These are phyloP conservation scores for Monosporascus sp. DNA, from an alignment of 2,329 filamentous ascomycete species.

Conservation along the genomic window DNA sequence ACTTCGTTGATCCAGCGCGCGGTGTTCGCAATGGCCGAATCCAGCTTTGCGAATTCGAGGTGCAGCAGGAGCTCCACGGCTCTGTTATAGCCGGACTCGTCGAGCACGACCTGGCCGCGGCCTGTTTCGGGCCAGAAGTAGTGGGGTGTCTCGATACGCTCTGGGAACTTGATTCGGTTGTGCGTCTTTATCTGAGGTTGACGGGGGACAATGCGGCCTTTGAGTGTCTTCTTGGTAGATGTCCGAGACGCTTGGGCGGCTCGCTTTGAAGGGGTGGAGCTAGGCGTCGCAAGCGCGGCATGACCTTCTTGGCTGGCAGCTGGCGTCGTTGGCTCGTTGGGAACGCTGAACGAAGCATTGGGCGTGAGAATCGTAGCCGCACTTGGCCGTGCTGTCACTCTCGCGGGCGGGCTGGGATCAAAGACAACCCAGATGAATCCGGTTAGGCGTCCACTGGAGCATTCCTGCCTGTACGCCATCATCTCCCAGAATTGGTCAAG, in stretches of 20 bases:
- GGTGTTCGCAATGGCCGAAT: slow-evolving; percentile 60
- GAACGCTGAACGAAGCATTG: slow-evolving; percentile 21
- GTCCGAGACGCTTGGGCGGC: slow-evolving; percentile 12
- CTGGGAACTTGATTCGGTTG: slow-evolving; percentile 42
- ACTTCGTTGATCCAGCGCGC: slow-evolving; percentile 66
- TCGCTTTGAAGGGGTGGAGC: slow-evolving; percentile 26
- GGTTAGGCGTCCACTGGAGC: slow-evolving; percentile 83
- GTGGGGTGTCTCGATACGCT: slow-evolving; percentile 52
- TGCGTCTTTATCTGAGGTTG: slow-evolving; percentile 60
- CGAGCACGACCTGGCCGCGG: slow-evolving; percentile 58
- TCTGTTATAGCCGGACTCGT: slow-evolving; percentile 60
- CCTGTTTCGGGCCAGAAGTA: slow-evolving; percentile 61
- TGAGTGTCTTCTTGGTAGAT: slow-evolving; percentile 41
- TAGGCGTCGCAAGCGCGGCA: slow-evolving; percentile 20
- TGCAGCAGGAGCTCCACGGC: slow-evolving; percentile 65
- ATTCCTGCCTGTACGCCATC: slow-evolving; percentile 96
- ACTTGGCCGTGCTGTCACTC: slow-evolving; percentile 3
- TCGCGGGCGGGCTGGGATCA: slow-evolving; percentile 39
- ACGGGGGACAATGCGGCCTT: slow-evolving; percentile 57
- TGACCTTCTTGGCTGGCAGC: slow-evolving; percentile 5
- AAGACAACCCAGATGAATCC: slow-evolving; percentile 95
- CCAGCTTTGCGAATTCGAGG: slow-evolving; percentile 65
- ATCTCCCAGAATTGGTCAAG: slow-evolving; percentile 97
- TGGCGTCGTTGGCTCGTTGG: slow-evolving; percentile 16
- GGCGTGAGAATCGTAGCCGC: slow-evolving; percentile 20